These are phyloP conservation scores for Kurtzmaniella natalensis DNA, from an alignment of 1,139 yeast species.

Conservation along the genomic window DNA sequence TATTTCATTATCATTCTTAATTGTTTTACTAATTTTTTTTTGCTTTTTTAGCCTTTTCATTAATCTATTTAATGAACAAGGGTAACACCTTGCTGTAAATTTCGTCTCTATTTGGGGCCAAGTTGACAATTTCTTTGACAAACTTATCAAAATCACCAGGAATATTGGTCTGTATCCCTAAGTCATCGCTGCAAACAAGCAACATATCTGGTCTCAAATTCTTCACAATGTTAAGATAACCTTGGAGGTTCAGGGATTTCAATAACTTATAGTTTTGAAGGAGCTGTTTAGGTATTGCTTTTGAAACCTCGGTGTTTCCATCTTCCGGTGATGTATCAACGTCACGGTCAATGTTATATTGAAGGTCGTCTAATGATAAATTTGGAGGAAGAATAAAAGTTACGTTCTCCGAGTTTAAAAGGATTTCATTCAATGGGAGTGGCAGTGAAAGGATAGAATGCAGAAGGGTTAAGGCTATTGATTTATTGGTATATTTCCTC, in stretches of 20 bases:
- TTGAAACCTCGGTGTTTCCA: neutral
- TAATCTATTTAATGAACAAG: constrained; percentile 15
- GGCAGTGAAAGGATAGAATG: constrained; percentile 37
- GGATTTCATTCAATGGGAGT: constrained; percentile 38
- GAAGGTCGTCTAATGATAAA: constrained; percentile 38
- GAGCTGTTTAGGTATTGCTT: constrained; percentile 18
- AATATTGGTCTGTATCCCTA: constrained; percentile 30
- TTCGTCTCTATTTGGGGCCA: constrained; percentile 31
- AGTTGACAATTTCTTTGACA: constrained; percentile 33
- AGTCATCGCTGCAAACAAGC: constrained; percentile 40
- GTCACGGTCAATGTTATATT: constrained; percentile 15
- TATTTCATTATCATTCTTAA: too few species aligned
- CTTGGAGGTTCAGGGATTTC: constrained; percentile 39
- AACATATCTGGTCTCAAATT: constrained; percentile 42
- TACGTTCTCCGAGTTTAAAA: constrained; percentile 35
- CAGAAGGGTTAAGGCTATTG: constrained; percentile 42
- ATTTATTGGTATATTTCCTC: constrained; percentile 29
- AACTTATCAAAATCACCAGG: constrained; percentile 39
- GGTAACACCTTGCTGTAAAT: constrained; percentile 24
- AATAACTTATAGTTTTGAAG: constrained; percentile 36
- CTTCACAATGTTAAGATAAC: constrained; percentile 38
- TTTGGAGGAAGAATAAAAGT: constrained; percentile 48
- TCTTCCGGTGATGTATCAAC: neutral
- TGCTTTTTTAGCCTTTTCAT: too few species aligned
- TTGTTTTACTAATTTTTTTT: too few species aligned